Conservation (phyloP, 176 grass and related monocot genomes). For the Eleusine coracana region DNA sequence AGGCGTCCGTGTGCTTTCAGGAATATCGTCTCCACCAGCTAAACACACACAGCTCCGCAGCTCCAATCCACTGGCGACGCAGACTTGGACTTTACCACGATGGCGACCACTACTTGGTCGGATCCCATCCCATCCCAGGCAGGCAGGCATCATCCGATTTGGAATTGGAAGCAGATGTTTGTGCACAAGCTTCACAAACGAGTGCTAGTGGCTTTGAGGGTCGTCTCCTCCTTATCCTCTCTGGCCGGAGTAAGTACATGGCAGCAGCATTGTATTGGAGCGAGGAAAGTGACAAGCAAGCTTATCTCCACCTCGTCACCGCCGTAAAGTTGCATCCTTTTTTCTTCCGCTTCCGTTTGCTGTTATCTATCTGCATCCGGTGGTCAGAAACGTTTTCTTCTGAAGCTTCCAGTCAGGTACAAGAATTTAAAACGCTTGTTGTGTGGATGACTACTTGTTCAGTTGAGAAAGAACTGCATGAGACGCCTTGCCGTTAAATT, state of each 20-base stretch:
- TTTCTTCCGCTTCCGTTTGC: neutral
- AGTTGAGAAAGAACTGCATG: too few relatives aligned
- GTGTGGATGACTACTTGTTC: neutral
- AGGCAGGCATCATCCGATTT: neutral
- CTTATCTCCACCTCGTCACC: slow-evolving; percentile 49
- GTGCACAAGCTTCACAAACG: neutral
- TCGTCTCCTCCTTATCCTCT: slow-evolving; percentile 42
- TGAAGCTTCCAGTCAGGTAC: too few relatives aligned
- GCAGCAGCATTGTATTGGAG: neutral
- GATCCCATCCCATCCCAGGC: too few relatives aligned
- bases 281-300: slow-evolving; percentile 15
- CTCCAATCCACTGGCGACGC: too few relatives aligned
- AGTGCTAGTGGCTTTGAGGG: neutral
- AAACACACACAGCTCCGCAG: too few relatives aligned
- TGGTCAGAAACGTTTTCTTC: neutral
- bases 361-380: neutral
- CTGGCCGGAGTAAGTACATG: neutral
- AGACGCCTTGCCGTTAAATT: too few relatives aligned
- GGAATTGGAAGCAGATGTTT: neutral
- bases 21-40: too few relatives aligned
- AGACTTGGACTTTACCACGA: slow-evolving; percentile 29
- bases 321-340: slow-evolving; percentile 29
- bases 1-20: neutral
- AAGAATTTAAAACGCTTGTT: neutral
- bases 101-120: neutral